These are phyloP conservation scores for Apiosordaria backusii DNA, from an alignment of 495 filamentous ascomycete genomes.

Conservation along the genomic window DNA sequence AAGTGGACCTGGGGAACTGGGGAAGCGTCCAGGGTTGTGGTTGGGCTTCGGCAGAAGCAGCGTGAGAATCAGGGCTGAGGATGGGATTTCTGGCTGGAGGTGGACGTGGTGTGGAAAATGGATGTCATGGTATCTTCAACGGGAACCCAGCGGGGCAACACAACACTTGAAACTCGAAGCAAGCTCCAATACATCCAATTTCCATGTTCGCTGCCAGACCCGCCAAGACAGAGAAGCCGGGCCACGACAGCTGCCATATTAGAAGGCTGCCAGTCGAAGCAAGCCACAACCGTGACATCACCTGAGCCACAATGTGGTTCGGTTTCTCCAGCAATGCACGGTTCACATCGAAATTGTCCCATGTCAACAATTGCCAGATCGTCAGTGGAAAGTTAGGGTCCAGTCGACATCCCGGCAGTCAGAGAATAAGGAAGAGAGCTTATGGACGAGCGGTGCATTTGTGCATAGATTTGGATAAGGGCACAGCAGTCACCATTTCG, in stretches of 20 bases:
- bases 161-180: constrained; percentile 8
- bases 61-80: background rate
- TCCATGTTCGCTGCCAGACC: background rate
- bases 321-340: constrained; percentile 24
- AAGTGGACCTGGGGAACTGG: constrained; percentile 9
- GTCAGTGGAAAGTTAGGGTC: constrained; percentile 2
- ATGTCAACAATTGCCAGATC: constrained; percentile 23
- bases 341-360: constrained; percentile 10
- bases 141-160: constrained; percentile 3
- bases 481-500: too few relatives aligned
- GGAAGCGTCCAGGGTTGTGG: background rate
- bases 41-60: background rate
- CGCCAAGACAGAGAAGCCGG: background rate
- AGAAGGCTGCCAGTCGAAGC: constrained; percentile 4
- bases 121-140: background rate
- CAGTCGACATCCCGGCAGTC: constrained; percentile 9
- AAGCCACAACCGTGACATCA: constrained; percentile 17
- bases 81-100: background rate
- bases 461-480: background rate
- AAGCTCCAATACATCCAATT: background rate
- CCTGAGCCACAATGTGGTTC: background rate
- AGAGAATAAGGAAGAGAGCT: background rate
- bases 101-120: background rate
- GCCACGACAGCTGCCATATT: constrained; percentile 7
- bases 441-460: background rate